Percentiles rank a stretch among this genome's conserved stretches.
These are phyloP conservation scores for Trichoderma gracile DNA, from an alignment of 2,329 filamentous ascomycete species.

Conservation along the genomic window DNA sequence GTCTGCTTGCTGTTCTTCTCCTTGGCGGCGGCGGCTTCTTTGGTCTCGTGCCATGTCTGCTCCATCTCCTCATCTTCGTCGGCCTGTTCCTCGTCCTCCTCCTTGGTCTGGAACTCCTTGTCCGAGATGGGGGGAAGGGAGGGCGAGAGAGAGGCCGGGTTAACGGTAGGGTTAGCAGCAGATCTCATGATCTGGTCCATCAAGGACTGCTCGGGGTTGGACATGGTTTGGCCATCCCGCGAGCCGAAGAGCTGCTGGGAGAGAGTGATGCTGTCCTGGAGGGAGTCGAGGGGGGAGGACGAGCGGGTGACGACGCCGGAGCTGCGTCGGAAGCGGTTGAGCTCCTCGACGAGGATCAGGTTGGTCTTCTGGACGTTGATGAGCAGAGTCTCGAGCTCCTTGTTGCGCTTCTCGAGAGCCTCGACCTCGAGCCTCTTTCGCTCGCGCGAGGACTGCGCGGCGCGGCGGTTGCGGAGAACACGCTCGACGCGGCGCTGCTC, in stretches of 20 bases:
- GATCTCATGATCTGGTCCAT: constrained; percentile 48
- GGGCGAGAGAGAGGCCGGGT: constrained; percentile 63
- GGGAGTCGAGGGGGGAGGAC: constrained; percentile 45
- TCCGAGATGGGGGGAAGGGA: constrained; percentile 53
- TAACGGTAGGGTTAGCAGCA: constrained; percentile 52
- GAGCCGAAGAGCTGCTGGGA: constrained; percentile 60
- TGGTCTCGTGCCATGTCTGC: constrained; percentile 4
- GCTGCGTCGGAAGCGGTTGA: constrained; percentile 51
- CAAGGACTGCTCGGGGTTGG: constrained; percentile 36
- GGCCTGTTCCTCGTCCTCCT: neutral
- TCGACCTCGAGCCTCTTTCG: constrained; percentile 88
- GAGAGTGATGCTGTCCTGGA: constrained; percentile 54
- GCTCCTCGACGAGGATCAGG: constrained; percentile 50
- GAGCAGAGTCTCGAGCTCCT: constrained; percentile 66
- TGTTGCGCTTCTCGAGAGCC: constrained; percentile 74
- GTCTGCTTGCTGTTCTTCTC: constrained; percentile 33
- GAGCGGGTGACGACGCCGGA: constrained; percentile 45
- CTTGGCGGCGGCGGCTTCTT: neutral
- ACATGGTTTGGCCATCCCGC: constrained; percentile 42
- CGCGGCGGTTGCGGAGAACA: constrained; percentile 92
- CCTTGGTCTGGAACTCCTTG: constrained; percentile 30
- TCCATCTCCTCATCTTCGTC: constrained; percentile 6
- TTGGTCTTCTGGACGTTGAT: constrained; percentile 59
- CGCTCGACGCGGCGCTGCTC: constrained; percentile 97
- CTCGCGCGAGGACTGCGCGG: constrained; percentile 94